Evolutionary conservation across 2,329 filamentous ascomycete species (phyloP).

Genomic region (Penicillium sclerotigenum): DNA sequence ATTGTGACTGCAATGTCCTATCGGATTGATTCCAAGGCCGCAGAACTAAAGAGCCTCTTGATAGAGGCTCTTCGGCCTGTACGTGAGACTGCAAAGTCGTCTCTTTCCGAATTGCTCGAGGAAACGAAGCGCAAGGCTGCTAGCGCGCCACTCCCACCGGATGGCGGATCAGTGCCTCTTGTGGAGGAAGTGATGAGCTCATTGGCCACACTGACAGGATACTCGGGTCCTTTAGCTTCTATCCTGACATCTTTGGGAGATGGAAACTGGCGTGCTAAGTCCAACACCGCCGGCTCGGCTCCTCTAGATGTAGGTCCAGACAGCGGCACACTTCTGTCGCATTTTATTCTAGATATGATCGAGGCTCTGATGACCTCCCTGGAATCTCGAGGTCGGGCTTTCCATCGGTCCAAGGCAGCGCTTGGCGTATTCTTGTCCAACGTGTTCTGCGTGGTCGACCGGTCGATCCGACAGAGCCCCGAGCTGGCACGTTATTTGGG

Average conservation of each 20-base stretch:
- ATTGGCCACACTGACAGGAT: conserved; percentile 80
- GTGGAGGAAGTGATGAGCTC: conserved; percentile 83
- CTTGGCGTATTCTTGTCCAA: conserved; percentile 91
- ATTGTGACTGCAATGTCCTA: conserved; percentile 78
- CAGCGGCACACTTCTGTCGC: conserved; percentile 79
- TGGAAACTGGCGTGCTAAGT: conserved; percentile 74
- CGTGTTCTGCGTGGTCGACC: conserved; percentile 76
- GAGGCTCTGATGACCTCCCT: conserved; percentile 73
- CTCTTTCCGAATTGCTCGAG: conserved; percentile 76
- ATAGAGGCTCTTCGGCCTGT: conserved; percentile 84
- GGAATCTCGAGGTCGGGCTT: conserved; percentile 66
- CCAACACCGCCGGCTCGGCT: conserved; percentile 64
- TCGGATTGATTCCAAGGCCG: conserved; percentile 75
- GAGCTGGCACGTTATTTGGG: conserved; percentile 70
- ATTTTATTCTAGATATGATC: conserved; percentile 87
- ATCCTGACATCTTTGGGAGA: conserved; percentile 91
- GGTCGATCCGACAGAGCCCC: conserved; percentile 71
- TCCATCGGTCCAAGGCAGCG: conserved; percentile 74
- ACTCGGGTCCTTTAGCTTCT: conserved; percentile 78
- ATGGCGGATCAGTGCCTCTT: conserved; percentile 74
- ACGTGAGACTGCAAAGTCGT: conserved; percentile 85
- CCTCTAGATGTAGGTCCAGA: conserved; percentile 86
- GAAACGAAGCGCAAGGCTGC: conserved; percentile 72
- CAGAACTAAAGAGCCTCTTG: conserved; percentile 78
- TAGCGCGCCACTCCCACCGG: conserved; percentile 66